phyloP scores from a whole-genome alignment of 495 filamentous ascomycete genomes.

The Aspergillus avenaceus region DNA sequence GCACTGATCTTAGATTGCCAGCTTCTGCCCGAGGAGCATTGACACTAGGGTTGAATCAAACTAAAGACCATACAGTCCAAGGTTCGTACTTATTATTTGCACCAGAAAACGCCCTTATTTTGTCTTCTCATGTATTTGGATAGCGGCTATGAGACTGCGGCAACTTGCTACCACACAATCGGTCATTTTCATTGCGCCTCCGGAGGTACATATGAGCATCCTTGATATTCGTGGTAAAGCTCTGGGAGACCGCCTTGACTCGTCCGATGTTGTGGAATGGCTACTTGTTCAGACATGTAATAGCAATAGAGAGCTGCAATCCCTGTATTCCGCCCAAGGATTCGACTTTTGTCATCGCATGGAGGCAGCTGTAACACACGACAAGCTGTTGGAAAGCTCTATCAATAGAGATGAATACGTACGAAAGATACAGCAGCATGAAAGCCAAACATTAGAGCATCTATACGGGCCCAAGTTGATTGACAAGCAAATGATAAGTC shows the following conservation, averaged over 20 bases:
- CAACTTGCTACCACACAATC: conserved; percentile 50
- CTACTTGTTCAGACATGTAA: conserved; percentile 58
- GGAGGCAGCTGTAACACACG: conserved; percentile 21
- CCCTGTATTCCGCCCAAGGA: conserved; percentile 55
- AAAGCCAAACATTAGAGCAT: conserved; percentile 41
- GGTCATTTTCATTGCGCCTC: conserved; percentile 62
- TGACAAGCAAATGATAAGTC: conserved; percentile 6
- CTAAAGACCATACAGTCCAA: conserved; percentile 71
- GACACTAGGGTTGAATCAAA: conserved; percentile 60
- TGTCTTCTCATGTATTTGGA: not conserved
- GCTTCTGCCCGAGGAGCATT: conserved; percentile 54
- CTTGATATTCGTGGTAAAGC: conserved; percentile 24
- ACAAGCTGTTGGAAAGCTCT: conserved; percentile 21
- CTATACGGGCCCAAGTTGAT: conserved; percentile 36
- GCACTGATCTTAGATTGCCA: conserved; percentile 66
- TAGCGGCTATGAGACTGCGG: conserved; percentile 64
- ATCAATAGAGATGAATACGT: conserved; percentile 33
- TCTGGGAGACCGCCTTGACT: conserved; percentile 21
- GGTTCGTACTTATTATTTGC: conserved; percentile 38
- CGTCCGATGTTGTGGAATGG: conserved; percentile 54
- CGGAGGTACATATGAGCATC: conserved; percentile 52
- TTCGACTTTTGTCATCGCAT: conserved; percentile 46
- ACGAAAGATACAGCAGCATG: conserved; percentile 28
- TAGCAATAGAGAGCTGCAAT: conserved; percentile 49
- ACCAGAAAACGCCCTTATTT: not conserved